Conservation (phyloP, 2,329 filamentous ascomycete genomes). For the Penicillium polonicum region DNA sequence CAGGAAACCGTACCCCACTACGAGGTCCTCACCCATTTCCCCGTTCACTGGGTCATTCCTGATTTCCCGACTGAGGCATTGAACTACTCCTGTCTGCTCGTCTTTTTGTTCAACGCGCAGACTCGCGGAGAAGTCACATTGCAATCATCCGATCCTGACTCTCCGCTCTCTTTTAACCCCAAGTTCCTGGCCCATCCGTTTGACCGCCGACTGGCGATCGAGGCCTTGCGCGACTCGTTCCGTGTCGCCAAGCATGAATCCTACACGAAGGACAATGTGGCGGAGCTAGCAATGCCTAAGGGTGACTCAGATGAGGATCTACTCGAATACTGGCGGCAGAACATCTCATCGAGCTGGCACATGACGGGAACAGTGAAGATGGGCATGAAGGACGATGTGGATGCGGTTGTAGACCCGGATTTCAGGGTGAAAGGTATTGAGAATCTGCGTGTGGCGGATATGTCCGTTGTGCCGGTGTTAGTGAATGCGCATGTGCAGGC, state of each 20-base stretch:
- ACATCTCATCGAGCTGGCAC: slow-evolving; percentile 53
- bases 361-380: slow-evolving; percentile 60
- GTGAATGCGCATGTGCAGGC: slow-evolving; percentile 53
- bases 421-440: slow-evolving; percentile 43
- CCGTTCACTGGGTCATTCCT: slow-evolving; percentile 46
- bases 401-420: slow-evolving; percentile 50
- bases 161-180: slow-evolving; percentile 54
- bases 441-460: slow-evolving; percentile 43
- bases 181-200: slow-evolving; percentile 56
- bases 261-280: slow-evolving; percentile 48
- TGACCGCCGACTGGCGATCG: slow-evolving; percentile 54
- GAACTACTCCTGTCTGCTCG: slow-evolving; percentile 47
- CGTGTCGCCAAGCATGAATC: slow-evolving; percentile 45
- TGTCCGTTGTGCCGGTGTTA: slow-evolving; percentile 45
- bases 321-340: slow-evolving; percentile 49
- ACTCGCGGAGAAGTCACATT: slow-evolving; percentile 54
- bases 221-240: slow-evolving; percentile 47
- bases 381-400: slow-evolving; percentile 48
- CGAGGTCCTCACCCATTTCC: slow-evolving; percentile 55
- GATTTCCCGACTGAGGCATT: slow-evolving; percentile 36
- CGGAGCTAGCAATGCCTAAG: slow-evolving; percentile 46
- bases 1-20: slow-evolving; percentile 57
- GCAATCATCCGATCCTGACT: slow-evolving; percentile 52
- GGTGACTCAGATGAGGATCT: slow-evolving; percentile 57
- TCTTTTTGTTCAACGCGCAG: slow-evolving; percentile 57